phyloP scores from a whole-genome alignment of 2,329 filamentous ascomycete species.

The Trichoderma aggressivum region DNA sequence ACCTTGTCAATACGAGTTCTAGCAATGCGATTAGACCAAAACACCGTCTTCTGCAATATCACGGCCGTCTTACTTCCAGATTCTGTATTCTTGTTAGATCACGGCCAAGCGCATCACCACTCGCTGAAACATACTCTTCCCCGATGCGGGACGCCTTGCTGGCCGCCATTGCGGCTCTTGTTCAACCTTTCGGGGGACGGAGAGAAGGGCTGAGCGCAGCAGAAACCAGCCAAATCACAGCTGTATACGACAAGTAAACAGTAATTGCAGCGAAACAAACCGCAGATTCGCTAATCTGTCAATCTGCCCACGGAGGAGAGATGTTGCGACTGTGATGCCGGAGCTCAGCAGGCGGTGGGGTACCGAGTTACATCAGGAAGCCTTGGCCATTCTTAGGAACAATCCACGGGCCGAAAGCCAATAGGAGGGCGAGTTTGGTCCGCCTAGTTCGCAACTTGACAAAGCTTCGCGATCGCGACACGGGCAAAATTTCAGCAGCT shows the following conservation, averaged over 20 bases:
- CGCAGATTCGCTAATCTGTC: not conserved
- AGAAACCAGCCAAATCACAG: not conserved
- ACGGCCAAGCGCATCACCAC: conserved; percentile 6
- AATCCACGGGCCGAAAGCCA: conserved; percentile 35
- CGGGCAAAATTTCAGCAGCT: not conserved
- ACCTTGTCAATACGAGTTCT: conserved; percentile 96
- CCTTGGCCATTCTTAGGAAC: conserved; percentile 29
- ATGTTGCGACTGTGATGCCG: conserved; percentile 1
- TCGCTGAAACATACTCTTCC: conserved; percentile 52
- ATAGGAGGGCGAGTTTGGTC: conserved; percentile 22
- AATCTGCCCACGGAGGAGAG: not conserved
- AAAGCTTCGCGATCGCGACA: conserved; percentile 17
- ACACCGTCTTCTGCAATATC: conserved; percentile 1
- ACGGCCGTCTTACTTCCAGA: conserved; percentile 78
- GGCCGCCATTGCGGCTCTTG: conserved; percentile 47
- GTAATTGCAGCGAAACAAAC: not conserved
- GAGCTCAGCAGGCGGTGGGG: conserved; percentile 11
- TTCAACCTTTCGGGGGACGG: not conserved
- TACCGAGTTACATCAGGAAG: conserved; percentile 19
- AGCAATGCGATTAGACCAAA: conserved; percentile 29
- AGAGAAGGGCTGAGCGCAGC: not conserved
- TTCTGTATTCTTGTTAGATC: conserved; percentile 51
- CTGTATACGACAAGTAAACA: not conserved
- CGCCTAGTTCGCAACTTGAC: conserved; percentile 9
- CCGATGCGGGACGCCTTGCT: conserved; percentile 60